Evolutionary conservation across 106 monocot genomes (phyloP).

Genomic region (Allium fistulosum): DNA sequence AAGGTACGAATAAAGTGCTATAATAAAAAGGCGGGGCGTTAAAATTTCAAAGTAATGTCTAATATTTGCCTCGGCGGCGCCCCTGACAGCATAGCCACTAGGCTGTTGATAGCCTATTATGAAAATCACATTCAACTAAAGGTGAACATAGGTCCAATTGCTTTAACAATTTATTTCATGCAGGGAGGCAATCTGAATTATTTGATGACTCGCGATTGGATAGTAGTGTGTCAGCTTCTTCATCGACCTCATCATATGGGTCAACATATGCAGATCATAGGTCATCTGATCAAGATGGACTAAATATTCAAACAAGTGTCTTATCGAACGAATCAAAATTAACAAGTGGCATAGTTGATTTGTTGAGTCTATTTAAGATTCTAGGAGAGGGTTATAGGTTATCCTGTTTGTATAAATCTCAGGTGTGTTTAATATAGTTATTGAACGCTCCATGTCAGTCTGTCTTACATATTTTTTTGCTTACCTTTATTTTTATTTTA

Average conservation of each 20-base stretch:
- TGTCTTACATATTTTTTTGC: background rate
- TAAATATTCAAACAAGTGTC: slow-evolving; percentile 26
- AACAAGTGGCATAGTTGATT: slow-evolving; percentile 38
- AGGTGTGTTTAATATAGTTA: slow-evolving; percentile 33
- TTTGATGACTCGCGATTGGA: slow-evolving; percentile 53
- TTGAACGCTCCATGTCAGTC: background rate
- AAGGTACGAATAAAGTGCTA: too few species aligned
- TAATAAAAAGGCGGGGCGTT: too few species aligned
- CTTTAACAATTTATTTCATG: too few species aligned
- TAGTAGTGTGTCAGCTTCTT: slow-evolving; percentile 32
- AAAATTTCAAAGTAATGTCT: too few species aligned
- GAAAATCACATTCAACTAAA: too few species aligned
- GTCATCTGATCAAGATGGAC: slow-evolving; percentile 40
- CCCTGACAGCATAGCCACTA: too few species aligned
- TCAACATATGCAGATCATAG: slow-evolving; percentile 36
- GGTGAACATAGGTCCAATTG: too few species aligned
- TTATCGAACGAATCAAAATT: slow-evolving; percentile 24
- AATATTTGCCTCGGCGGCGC: too few species aligned
- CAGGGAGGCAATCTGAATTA: slow-evolving; percentile 35
- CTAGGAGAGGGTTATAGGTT: slow-evolving; percentile 87
- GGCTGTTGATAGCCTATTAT: too few species aligned
- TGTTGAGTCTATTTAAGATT: slow-evolving; percentile 69
- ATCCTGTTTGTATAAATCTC: slow-evolving; percentile 74
- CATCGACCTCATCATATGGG: slow-evolving; percentile 29
- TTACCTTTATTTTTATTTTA: background rate